Conservation (phyloP, 306 rosid species). For the Lablab purpureus region DNA sequence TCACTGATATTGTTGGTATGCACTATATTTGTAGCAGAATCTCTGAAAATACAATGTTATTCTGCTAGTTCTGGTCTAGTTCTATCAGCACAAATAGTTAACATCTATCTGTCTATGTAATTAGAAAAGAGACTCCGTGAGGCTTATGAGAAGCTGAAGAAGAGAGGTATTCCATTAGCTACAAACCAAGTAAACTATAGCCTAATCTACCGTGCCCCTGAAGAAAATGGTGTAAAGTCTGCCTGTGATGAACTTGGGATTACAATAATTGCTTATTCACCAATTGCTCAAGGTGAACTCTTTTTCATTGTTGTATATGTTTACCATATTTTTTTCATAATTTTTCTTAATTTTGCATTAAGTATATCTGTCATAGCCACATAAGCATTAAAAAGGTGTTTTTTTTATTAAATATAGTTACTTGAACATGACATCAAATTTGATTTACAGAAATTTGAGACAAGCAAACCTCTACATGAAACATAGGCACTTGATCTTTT, state of each 20-base stretch:
- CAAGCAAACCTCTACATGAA: conserved; percentile 10
- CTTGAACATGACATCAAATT: not conserved
- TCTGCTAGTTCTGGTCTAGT: conserved; percentile 5
- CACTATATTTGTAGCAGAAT: not conserved
- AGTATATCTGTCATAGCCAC: not conserved
- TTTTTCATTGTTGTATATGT: conserved; percentile 32
- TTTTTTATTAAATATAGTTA: not conserved
- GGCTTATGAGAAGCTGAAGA: conserved; percentile 71
- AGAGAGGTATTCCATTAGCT: conserved; percentile 90
- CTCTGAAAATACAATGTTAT: not conserved
- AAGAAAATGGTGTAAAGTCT: conserved; percentile 86
- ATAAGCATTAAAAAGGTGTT: not conserved
- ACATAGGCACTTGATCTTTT: not conserved
- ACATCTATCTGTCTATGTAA: conserved; percentile 8
- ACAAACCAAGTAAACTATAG: conserved; percentile 97
- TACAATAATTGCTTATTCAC: conserved; percentile 91
- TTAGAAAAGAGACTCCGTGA: conserved; percentile 79
- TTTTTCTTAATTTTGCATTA: not conserved
- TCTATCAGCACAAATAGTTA: not conserved
- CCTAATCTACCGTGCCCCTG: conserved; percentile 85
- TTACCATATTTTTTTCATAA: not conserved
- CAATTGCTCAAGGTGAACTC: conserved; percentile 87
- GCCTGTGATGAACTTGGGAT: conserved; percentile 94
- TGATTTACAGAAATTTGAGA: not conserved
- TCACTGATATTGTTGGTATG: not conserved